phyloP scores from a whole-genome alignment of 2,329 filamentous ascomycete genomes.

The Helminthosporium solani region DNA sequence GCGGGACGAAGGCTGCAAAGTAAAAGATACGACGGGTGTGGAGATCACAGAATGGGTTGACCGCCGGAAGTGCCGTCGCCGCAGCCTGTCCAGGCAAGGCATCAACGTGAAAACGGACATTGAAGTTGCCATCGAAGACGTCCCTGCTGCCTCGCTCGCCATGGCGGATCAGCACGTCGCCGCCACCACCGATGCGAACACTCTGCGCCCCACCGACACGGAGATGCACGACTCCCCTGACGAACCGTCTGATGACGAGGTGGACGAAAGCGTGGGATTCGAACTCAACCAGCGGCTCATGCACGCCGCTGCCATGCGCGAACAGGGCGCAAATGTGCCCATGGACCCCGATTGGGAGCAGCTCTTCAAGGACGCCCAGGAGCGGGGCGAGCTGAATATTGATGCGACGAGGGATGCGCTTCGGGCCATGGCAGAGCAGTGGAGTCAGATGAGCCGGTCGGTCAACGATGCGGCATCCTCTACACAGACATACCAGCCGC shows the following conservation, averaged over 20 bases:
- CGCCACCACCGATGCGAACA: not conserved
- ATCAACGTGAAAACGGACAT: constrained; percentile 48
- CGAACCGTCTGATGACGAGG: constrained; percentile 21
- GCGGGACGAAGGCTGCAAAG: constrained; percentile 68
- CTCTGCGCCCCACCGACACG: constrained; percentile 15
- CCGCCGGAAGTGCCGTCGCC: constrained; percentile 20
- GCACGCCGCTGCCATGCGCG: constrained; percentile 62
- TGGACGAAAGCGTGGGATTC: constrained; percentile 61
- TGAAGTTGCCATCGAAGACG: constrained; percentile 43
- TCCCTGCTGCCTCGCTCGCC: constrained; percentile 14
- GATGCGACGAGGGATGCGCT: constrained; percentile 36
- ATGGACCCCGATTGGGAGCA: constrained; percentile 74
- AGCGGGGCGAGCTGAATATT: constrained; percentile 54
- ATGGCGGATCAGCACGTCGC: not conserved
- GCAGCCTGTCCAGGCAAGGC: constrained; percentile 14
- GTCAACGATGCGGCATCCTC: constrained; percentile 8
- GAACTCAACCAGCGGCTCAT: constrained; percentile 63
- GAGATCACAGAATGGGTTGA: constrained; percentile 65
- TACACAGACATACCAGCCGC: constrained; percentile 14
- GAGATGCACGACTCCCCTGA: constrained; percentile 17
- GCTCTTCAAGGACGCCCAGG: constrained; percentile 70
- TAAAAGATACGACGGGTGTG: constrained; percentile 70
- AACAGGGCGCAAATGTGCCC: constrained; percentile 61
- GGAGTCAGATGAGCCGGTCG: constrained; percentile 26
- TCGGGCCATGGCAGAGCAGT: constrained; percentile 31